Base-by-base conservation (phyloP, 2,329 filamentous ascomycete species). In the Pezicula radicicola region DNA sequence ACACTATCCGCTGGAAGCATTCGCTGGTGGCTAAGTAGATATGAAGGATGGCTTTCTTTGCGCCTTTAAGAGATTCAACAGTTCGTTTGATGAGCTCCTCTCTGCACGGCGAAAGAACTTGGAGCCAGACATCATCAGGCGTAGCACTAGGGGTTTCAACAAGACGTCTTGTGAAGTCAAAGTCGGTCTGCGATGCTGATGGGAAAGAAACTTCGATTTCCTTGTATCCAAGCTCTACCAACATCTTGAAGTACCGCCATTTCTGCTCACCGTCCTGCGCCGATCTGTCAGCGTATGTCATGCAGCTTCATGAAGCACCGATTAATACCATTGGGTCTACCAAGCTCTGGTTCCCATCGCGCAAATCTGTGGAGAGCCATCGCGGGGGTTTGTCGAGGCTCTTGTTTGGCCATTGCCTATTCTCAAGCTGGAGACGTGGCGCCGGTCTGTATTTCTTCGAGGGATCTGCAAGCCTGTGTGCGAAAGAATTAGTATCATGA, bases 161-260 rank as follows among this genome's bases (percentile, higher is more conserved):
- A 60, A 97, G 77, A 65, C 87, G 84, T 60, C 91, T 81, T 39
- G 91, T 96, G 68, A 97, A 97, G 76, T 96, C 90, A 75, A 92
- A 97, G 74, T 97, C 94, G 65, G 89, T 96, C 68, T 96, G 88
- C 37, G 91, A 96, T 13, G 93, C 91, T 0, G 91, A 96, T 46
- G 93, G 93, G 73, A 96, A 97, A 4, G 92, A 94, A 18, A 97
- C 88, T 69, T 97, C 93, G 60, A 97, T 97, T 74, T 97, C 93
- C 75, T 97, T 97, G 80, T 95, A 97, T 62, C 94, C 93, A 46
- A 97, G 80, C 55, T 93, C 85, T 64, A 87, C 84, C 49, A 97
- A 83, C 91, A 96, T 95, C 73, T 92, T 86, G 78, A 97, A 97
- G 79, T 92, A 97, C 55, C 80, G 78, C 84, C 88, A 94, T 75